Evolutionary conservation across 1,139 yeast species (phyloP), one percentile per base, ranked within the genome.

Genomic region (Blastobotrys ciferrii): DNA sequence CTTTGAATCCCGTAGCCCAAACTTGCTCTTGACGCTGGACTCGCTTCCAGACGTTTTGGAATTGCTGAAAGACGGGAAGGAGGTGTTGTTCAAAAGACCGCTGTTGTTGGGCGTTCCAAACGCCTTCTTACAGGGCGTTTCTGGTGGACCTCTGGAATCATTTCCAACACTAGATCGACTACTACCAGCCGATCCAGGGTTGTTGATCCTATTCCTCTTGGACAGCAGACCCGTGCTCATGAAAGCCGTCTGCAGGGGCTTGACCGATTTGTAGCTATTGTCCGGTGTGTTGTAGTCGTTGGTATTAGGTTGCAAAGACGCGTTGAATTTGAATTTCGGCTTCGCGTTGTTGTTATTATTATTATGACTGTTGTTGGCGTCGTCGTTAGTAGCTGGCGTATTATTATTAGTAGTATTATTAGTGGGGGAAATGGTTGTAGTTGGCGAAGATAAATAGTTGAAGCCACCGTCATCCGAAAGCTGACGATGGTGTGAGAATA

Each of bases 211-310:
- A 48, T 81, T 77, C 54, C 79, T 81, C 68, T 87, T 87, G 53
- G 91, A 85, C 51, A 83, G 66, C 40, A 87, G 70, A 0, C 96
- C 96, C 0, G 86, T 72, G 3, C 92, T 80, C 66, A 80, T 76
- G 65, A 88, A 88, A 12, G 94, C 96, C 0, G 92, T 83, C 63
- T 87, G 95, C 42, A 87, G 73, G 3, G 96, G 96, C 62, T 84
- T 85, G 30, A 85, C 95, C 49, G 81, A 79, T 55, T 81, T 79
- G 66, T 82, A 87, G 18, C 77, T 54, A n/a, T 77, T 54, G 23
- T 66, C 74, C n/a, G 81, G 76, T 14, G 80, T 68, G 50, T 68
- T 60, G 53, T 69, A 62, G 35, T 64, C 64, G 32, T 48, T 40
- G 43, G 53, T 31, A 25, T 53, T 63, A 1, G 58, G 53, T 13